Conservation (phyloP, 202 grass and related monocot species). For the Carex arenaria region DNA sequence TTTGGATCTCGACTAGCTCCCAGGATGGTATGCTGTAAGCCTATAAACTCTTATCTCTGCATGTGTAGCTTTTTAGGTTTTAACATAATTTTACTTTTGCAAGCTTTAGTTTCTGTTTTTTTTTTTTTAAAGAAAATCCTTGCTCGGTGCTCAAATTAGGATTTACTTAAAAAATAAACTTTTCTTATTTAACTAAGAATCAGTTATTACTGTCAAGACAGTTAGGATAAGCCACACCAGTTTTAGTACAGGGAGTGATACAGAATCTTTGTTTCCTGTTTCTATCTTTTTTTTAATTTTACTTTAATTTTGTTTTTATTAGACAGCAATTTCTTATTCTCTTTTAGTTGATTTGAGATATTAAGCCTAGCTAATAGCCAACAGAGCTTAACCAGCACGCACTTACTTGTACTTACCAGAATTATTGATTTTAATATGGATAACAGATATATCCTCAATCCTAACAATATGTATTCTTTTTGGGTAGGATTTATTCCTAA, state of each 20-base stretch:
- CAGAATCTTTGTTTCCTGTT: not conserved
- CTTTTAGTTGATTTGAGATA: not conserved
- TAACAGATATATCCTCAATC: not conserved
- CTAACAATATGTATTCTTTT: not conserved
- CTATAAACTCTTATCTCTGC: not conserved
- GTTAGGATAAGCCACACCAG: not conserved
- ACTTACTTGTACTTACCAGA: not conserved
- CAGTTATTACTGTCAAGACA: not conserved
- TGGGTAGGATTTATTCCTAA: not conserved
- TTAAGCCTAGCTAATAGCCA: not conserved
- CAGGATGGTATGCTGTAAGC: constrained; percentile 5
- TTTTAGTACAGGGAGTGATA: not conserved
- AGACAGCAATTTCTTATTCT: not conserved
- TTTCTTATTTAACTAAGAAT: not conserved
- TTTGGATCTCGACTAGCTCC: not conserved
- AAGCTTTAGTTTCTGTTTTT: not conserved
- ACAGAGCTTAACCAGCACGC: not conserved
- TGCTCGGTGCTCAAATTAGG: not conserved
- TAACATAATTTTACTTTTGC: not conserved
- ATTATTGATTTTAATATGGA: not conserved
- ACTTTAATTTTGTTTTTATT: not conserved
- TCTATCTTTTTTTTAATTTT: not conserved
- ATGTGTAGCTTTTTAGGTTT: not conserved
- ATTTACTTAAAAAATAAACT: not conserved
- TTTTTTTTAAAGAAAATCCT: not conserved